phyloP scores from a whole-genome alignment of 495 filamentous ascomycete genomes.

The Penicillium cosmopolitanum region DNA sequence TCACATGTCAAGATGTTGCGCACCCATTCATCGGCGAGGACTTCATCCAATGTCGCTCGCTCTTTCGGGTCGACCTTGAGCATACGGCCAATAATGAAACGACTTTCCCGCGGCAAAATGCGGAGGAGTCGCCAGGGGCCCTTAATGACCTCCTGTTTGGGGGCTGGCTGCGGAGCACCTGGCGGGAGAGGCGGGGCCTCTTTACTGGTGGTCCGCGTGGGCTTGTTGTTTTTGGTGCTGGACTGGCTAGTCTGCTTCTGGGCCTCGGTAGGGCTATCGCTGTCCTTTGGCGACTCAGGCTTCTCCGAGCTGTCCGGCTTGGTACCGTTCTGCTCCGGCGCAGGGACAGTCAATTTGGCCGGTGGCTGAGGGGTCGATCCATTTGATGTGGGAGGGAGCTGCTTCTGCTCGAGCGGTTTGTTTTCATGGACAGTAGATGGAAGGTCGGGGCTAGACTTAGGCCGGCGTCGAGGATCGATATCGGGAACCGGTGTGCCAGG shows the following conservation, averaged over 20 bases:
- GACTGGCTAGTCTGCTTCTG: constrained; percentile 33
- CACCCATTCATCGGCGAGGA: constrained; percentile 90
- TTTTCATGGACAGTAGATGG: constrained; percentile 32
- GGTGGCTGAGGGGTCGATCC: constrained; percentile 19
- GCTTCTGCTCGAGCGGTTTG: constrained; percentile 3
- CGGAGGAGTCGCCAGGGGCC: constrained; percentile 94
- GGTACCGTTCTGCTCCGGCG: constrained; percentile 22
- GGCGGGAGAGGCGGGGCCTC: constrained; percentile 47
- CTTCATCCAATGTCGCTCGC: constrained; percentile 81
- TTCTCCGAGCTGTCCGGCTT: constrained; percentile 13
- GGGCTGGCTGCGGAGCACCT: constrained; percentile 36
- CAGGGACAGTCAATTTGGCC: constrained; percentile 15
- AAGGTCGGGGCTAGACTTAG: constrained; percentile 46
- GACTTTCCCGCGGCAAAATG: constrained; percentile 84
- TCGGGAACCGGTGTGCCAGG: constrained; percentile 55
- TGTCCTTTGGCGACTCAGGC: constrained; percentile 10
- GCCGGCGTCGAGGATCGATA: constrained; percentile 41
- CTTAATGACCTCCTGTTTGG: constrained; percentile 75
- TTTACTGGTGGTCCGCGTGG: constrained; percentile 53
- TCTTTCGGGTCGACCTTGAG: constrained; percentile 84
- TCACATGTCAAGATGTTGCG: constrained; percentile 64
- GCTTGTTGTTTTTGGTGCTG: constrained; percentile 29
- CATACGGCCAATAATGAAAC: constrained; percentile 91
- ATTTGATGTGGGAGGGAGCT: constrained; percentile 15
- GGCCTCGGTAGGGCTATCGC: constrained; percentile 26